phyloP scores from a whole-genome alignment of 2,329 filamentous ascomycete genomes.

The Emergomyces orientalis region DNA sequence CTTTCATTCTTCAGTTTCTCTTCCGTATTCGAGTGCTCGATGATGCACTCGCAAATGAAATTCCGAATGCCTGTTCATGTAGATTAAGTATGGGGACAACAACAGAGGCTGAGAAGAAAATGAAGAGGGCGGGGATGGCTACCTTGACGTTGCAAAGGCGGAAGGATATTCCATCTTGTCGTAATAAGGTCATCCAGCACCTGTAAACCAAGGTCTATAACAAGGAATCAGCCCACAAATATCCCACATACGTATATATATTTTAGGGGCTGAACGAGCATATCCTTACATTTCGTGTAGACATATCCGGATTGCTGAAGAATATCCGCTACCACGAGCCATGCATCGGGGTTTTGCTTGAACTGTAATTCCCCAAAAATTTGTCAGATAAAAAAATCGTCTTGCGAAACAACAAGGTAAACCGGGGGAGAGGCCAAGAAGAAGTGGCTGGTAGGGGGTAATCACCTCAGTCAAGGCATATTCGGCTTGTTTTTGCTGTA shows the following conservation, averaged over 20 bases:
- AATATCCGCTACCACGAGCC: conserved; percentile 96
- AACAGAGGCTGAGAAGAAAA: not conserved
- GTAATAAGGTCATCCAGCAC: conserved; percentile 97
- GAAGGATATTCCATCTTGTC: conserved; percentile 97
- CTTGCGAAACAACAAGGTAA: no score
- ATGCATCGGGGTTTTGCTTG: conserved; percentile 97
- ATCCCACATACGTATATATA: conserved; percentile 17
- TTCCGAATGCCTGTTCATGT: conserved; percentile 73
- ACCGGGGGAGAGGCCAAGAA: not conserved
- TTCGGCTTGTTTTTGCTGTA: conserved; percentile 90
- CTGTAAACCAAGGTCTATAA: conserved; percentile 77
- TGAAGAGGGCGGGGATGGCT: conserved; percentile 22
- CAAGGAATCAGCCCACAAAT: conserved; percentile 26
- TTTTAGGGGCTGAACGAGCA: conserved; percentile 13
- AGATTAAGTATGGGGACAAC: conserved; percentile 15
- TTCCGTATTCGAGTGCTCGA: conserved; percentile 82
- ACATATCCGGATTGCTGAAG: conserved; percentile 85
- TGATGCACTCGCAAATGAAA: conserved; percentile 98
- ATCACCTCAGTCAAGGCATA: conserved; percentile 81
- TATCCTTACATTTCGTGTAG: conserved; percentile 79
- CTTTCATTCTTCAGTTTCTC: conserved; percentile 76
- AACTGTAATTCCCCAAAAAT: conserved; percentile 50
- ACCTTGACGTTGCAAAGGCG: conserved; percentile 92
- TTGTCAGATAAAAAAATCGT: not conserved
- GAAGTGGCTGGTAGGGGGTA: conserved; percentile 1